Conservation (phyloP, 257 asterid species). For the Solanum habrochaites region DNA sequence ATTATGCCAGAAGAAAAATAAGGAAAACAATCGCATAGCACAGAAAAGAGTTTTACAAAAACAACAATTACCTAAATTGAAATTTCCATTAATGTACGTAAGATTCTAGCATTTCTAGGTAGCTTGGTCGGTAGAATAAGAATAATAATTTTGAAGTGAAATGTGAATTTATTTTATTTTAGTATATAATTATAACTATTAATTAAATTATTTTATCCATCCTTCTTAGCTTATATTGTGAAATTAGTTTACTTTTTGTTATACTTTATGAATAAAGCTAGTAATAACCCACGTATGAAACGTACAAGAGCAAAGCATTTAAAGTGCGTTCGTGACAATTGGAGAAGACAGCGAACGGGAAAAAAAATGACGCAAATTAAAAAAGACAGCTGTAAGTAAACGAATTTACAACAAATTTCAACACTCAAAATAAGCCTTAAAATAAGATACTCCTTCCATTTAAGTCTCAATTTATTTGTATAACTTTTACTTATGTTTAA, state of each 20-base stretch:
- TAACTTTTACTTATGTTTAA: no score
- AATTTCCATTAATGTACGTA: no score
- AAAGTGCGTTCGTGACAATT: background rate
- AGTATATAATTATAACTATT: background rate
- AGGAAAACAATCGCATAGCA: background rate
- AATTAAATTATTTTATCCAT: no score
- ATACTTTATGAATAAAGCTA: background rate
- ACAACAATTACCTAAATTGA: background rate
- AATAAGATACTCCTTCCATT: background rate
- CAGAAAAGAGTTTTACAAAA: background rate
- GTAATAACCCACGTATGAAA: background rate
- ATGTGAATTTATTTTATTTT: background rate
- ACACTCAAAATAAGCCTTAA: background rate
- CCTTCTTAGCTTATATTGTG: background rate
- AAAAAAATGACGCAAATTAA: background rate
- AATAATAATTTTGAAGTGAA: background rate
- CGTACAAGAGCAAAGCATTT: background rate
- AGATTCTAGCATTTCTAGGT: background rate
- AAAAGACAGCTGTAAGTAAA: background rate
- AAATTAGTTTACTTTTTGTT: background rate
- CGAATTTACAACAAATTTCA: background rate
- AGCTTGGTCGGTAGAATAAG: background rate
- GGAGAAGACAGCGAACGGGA: background rate
- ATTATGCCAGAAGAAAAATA: no score
- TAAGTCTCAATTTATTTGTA: no score